Evolutionary conservation across 352 stramenopile genomes (phyloP), one percentile per base, ranked within the genome.

Genomic region (Pythium phragmitis): DNA sequence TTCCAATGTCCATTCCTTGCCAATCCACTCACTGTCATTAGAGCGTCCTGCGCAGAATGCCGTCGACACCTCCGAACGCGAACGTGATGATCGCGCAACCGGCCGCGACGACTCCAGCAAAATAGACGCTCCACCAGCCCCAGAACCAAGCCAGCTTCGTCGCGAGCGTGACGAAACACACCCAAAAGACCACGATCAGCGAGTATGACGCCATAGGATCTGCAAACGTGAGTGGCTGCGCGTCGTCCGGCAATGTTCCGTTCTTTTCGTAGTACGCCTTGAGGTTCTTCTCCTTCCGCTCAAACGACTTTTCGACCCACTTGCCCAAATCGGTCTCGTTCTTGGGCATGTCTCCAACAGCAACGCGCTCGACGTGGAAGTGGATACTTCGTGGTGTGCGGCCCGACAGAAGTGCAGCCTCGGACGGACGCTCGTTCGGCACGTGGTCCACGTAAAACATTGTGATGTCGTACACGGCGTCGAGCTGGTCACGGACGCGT

Each of bases 401-500:
- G 21, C 79, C 81, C 46, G 73, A 78, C 19, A 94, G 52, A 5
- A 94, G 69, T 23, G 76, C 76, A n/a, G 66, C 53, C 65, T 94
- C 85, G 21, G 80, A 90, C 52, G 85, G 82, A 26, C 82, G 81
- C 59, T 92, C 78, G 57, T 79, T 78, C 30, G 72, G 51, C 9
- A 69, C 58, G 53, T 85, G 75, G 65, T 94, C 85, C 36, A 91
- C 79, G 54, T 85, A 94, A 63, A 91, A 91, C 76, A 94, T 85
- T 16, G 82, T 94, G 28, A 92, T 64, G 60, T 94, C 85, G 65
- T 95, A 93, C 47, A 95, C 76, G 26, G 83, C 86, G 33, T 75
- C 73, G 3, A 94, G 67, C 30, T 89, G 66, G 16, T 66, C 66
- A 21, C 76, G 71, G 53, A 95, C 46, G 23, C 83, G 55, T 11